phyloP scores from a whole-genome alignment of 306 rosid species.

The Prunus padus region DNA sequence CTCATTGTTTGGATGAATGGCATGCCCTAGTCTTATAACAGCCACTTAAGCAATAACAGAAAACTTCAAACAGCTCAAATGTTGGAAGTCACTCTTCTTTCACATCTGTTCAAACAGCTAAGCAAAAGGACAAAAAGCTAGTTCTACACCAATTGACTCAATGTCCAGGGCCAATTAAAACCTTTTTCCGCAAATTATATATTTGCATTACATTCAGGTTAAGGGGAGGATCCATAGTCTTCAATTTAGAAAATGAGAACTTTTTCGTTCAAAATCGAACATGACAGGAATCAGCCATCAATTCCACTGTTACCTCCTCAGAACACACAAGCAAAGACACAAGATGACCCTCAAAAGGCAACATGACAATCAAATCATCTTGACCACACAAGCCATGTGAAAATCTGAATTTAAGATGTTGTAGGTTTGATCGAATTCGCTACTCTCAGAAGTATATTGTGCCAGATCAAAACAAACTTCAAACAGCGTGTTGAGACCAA shows the following conservation, averaged over 20 bases:
- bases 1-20: not conserved
- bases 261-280: not conserved
- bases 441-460: not conserved
- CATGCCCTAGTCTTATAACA: not conserved
- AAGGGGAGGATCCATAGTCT: not conserved
- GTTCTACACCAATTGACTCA: not conserved
- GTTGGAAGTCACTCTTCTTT: not conserved
- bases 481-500: not conserved
- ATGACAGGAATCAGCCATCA: not conserved
- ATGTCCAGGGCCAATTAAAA: not conserved
- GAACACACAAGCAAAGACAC: not conserved
- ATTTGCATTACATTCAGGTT: not conserved
- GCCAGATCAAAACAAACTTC: not conserved
- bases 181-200: not conserved
- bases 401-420: not conserved
- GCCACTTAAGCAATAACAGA: not conserved
- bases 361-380: not conserved
- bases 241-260: not conserved
- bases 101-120: not conserved
- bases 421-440: no score
- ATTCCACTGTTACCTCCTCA: not conserved
- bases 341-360: not conserved
- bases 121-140: not conserved
- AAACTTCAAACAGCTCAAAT: not conserved
- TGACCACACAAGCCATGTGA: not conserved